Conservation (phyloP, 208 protist species). For the Leptomonas seymouri region DNA sequence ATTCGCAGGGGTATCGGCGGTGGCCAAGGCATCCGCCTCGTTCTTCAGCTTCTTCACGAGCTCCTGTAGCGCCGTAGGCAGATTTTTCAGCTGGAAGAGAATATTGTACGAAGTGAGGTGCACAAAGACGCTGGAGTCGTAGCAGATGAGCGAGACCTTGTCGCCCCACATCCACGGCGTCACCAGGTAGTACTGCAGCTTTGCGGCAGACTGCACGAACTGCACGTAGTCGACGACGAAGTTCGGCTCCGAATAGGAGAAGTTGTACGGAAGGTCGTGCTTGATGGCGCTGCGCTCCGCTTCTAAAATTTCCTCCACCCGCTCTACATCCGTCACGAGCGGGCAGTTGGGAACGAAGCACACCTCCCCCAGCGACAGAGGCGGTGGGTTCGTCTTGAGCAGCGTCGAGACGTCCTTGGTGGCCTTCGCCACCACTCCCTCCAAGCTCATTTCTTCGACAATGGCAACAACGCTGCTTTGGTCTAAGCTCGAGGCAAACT, state of each 20-base stretch:
- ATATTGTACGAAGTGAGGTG: constrained; percentile 81
- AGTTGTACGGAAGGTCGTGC: constrained; percentile 39
- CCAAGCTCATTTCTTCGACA: constrained; percentile 43
- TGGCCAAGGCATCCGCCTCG: constrained; percentile 21
- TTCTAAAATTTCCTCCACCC: constrained; percentile 57
- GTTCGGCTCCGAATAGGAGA: constrained; percentile 85
- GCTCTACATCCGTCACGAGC: constrained; percentile 54
- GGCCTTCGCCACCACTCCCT: constrained; percentile 42
- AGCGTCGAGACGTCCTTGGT: constrained; percentile 39
- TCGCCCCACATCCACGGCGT: constrained; percentile 83
- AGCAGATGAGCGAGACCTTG: constrained; percentile 78
- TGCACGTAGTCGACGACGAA: constrained; percentile 83
- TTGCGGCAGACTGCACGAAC: constrained; percentile 66
- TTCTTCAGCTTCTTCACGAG: constrained; percentile 34
- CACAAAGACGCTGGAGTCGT: constrained; percentile 63
- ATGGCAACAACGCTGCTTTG: constrained; percentile 49
- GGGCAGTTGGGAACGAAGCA: constrained; percentile 63
- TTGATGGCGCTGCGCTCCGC: constrained; percentile 46
- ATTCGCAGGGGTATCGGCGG: constrained; percentile 9
- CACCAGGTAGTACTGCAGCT: constrained; percentile 70
- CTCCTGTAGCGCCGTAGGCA: constrained; percentile 31
- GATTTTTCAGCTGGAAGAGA: constrained; percentile 53
- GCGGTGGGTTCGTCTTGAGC: constrained; percentile 26
- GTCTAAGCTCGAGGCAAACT: constrained; percentile 61
- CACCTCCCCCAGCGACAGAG: constrained; percentile 52